Evolutionary conservation across 2,329 filamentous ascomycete species (phyloP), one percentile per base, ranked within the genome.

Genomic region (Raffaelea ambrosiae): DNA sequence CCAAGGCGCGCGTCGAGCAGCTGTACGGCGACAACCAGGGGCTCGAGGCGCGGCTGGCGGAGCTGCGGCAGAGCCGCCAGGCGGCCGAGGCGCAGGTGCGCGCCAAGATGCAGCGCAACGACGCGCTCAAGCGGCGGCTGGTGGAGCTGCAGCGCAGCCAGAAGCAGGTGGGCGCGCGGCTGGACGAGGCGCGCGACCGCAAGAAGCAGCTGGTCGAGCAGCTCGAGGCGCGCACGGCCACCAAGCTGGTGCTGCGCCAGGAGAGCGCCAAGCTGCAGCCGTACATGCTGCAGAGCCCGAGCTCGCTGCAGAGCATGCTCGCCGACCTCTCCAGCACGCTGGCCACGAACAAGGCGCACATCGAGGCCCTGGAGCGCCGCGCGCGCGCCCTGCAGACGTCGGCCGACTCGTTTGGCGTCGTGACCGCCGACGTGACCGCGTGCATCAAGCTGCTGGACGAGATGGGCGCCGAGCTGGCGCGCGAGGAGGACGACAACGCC

Each of bases 371-470:
- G 40, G 93, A 98, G 63, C 83, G 88, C 54, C 79, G 91, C 48
- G 82, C 86, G n/a, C 79, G 93, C 51, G 91, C 89, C 0, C 72
- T 98, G 20, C 90, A 97, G 61, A 97, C 91, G 1, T 95, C 88
- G 8, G 82, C 83, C 3, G 91, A 97, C 63, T 91, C 89, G 0
- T 97, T 97, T 61, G 74, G 79, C 3, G 83, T 94, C 0, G 88
- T 96, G 1, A 76, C 84, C 9, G 79, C 84, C 11, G 93, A 98
- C 59, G 88, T 98, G 16, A 82, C 86, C 8, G 83, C 85, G 2
- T 94, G 90, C 60, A 89, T 89, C 59, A 91, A 91, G 59, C 75
- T 97, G 13, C 79, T 97, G 4, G 88, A 93, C 47, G 91, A 97
- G 57, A 86, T 96, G 19, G 76, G 85, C 3, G 69, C 72, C n/a